A percentile compares a stretch with the other conserved stretches of the same genome.
Evolutionary conservation across 257 asterid genomes (phyloP).

Genomic region (Ligustrum vulgare): DNA sequence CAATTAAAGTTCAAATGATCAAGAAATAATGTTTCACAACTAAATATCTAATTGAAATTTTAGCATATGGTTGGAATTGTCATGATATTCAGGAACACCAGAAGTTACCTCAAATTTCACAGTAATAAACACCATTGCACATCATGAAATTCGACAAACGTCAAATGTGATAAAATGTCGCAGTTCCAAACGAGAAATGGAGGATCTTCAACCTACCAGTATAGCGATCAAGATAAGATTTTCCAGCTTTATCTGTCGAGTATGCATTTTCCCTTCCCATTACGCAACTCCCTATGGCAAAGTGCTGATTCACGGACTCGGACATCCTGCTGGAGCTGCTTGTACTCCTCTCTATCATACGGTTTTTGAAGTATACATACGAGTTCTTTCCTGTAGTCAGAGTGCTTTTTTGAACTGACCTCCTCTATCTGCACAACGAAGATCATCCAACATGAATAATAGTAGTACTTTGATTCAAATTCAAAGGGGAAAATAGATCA

Average conservation of each 20-base stretch:
- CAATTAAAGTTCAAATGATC: no score
- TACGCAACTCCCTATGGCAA: conserved; percentile 7
- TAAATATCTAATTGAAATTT: no score
- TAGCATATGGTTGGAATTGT: no score
- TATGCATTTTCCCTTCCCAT: conserved; percentile 14
- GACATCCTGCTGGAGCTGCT: conserved; percentile 31
- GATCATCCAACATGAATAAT: conserved; percentile 9
- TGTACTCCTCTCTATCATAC: conserved; percentile 37
- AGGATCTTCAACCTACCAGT: conserved; percentile 27
- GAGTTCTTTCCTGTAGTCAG: conserved; percentile 30
- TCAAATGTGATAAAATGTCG: not conserved
- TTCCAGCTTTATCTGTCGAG: conserved; percentile 21
- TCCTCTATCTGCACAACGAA: conserved; percentile 33
- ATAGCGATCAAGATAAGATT: conserved; percentile 30
- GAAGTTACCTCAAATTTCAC: not conserved
- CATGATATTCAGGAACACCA: not conserved
- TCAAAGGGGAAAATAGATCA: not conserved
- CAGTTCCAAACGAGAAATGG: not conserved
- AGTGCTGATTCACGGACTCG: conserved; percentile 9
- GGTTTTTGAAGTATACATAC: conserved; percentile 29
- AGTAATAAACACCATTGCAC: not conserved
- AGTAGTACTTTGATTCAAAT: not conserved
- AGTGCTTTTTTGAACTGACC: conserved; percentile 6
- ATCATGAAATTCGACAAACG: not conserved
- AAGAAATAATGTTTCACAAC: no score